These are phyloP conservation scores for Colletotrichum godetiae DNA, from an alignment of 2,329 filamentous ascomycete species.

Conservation along the genomic window DNA sequence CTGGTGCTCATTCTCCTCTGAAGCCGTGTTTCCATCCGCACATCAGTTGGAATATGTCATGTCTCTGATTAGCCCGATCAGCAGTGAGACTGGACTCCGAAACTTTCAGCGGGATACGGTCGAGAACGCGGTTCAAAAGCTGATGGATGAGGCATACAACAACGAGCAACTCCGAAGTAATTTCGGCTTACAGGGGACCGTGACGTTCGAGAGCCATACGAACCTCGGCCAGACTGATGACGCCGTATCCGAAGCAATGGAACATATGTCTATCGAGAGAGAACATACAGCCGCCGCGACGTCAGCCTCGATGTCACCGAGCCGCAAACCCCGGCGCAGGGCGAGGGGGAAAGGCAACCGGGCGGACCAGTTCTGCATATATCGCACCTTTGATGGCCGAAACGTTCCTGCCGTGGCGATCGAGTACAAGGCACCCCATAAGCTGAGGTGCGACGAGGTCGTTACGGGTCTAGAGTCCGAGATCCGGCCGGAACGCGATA, in stretches of 20 bases:
- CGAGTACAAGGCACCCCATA: no score
- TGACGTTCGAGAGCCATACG: conserved; percentile 51
- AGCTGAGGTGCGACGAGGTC: no score
- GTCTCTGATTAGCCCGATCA: conserved; percentile 46
- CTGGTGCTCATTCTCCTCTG: conserved; percentile 41
- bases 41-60: conserved; percentile 44
- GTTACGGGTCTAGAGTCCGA: no score
- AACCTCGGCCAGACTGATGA: conserved; percentile 45
- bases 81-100: conserved; percentile 48
- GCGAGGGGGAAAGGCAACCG: conserved; percentile 39
- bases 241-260: conserved; percentile 39
- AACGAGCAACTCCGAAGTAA: conserved; percentile 41
- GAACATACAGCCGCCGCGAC: not conserved
- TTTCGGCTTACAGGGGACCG: conserved; percentile 46
- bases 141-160: conserved; percentile 44
- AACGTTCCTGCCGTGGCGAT: no score
- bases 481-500: no score
- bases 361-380: not conserved
- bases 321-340: conserved; percentile 35
- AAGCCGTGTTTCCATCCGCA: conserved; percentile 42
- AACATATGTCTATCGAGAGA: conserved; percentile 39
- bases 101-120: conserved; percentile 47
- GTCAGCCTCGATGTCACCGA: conserved; percentile 16
- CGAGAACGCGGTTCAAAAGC: conserved; percentile 48
- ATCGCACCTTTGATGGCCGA: no score